Evolutionary conservation across 805 yeast genomes (phyloP).

Genomic region (Cyberlindnera mycetangii): DNA sequence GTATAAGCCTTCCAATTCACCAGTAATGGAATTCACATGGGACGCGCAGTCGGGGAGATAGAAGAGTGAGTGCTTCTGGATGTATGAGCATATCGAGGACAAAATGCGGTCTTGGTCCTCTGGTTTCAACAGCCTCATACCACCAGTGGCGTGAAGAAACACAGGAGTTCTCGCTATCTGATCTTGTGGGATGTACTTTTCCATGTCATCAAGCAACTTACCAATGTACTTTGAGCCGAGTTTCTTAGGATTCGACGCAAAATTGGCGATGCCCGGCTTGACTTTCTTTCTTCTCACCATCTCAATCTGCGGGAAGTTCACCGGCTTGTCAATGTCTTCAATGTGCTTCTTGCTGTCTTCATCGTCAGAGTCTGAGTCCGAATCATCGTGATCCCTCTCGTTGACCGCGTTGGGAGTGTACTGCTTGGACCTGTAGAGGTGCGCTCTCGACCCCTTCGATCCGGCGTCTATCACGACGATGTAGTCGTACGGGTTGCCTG

Average conservation of each 20-base stretch:
- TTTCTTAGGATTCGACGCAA: conserved; percentile 44
- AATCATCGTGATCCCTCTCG: background rate
- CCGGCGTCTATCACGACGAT: conserved; percentile 64
- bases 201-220: conserved; percentile 45
- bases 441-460: conserved; percentile 62
- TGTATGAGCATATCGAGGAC: conserved; percentile 46
- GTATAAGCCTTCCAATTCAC: conserved; percentile 63
- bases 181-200: conserved; percentile 52
- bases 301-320: conserved; percentile 16
- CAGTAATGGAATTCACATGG: conserved; percentile 60
- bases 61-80: conserved; percentile 45
- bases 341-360: too few species aligned
- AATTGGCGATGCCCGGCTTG: conserved; percentile 57
- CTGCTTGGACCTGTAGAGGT: conserved; percentile 40
- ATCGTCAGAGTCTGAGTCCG: conserved; percentile 14
- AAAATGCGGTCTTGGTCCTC: conserved; percentile 46
- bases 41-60: conserved; percentile 58
- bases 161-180: conserved; percentile 65
- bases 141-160: conserved; percentile 69
- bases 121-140: conserved; percentile 57
- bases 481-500: conserved; percentile 55
- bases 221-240: conserved; percentile 52
- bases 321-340: conserved; percentile 9
- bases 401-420: background rate
- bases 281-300: conserved; percentile 27